Percentiles rank a stretch among this genome's conserved stretches.
Conservation (phyloP, 768 basidiomycete species). For the Tylopilus rubrobrunneus region DNA sequence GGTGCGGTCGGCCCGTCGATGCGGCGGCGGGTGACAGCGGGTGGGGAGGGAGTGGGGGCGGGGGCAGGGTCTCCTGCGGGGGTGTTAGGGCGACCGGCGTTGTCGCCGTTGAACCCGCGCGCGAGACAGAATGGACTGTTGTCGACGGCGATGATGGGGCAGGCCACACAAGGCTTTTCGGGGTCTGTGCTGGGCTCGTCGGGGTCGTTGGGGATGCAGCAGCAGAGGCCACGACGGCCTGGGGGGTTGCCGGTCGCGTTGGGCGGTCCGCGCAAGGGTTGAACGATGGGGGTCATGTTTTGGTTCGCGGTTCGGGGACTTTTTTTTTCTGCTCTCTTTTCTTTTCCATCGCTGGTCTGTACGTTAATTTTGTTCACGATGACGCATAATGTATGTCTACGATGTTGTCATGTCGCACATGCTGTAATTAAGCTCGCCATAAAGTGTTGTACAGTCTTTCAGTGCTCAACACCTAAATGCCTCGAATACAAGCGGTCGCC, state of each 20-base stretch:
- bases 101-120: slow-evolving; percentile 75
- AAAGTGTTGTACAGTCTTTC: too few relatives aligned
- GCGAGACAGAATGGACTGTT: slow-evolving; percentile 48
- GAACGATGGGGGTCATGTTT: neutral
- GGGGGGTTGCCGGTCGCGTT: slow-evolving; percentile 32
- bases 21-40: slow-evolving; percentile 58
- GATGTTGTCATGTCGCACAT: neutral
- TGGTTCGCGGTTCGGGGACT: neutral
- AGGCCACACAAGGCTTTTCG: slow-evolving; percentile 32
- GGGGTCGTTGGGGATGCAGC: slow-evolving; percentile 27
- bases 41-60: slow-evolving; percentile 33
- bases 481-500: too few relatives aligned
- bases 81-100: slow-evolving; percentile 34
- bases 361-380: neutral
- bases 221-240: slow-evolving; percentile 40
- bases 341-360: neutral
- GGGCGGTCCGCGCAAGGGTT: slow-evolving; percentile 28
- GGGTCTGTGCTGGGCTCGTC: slow-evolving; percentile 10
- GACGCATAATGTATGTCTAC: neutral
- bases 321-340: neutral
- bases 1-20: slow-evolving; percentile 20
- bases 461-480: too few relatives aligned
- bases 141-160: slow-evolving; percentile 34
- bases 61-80: slow-evolving; percentile 8
- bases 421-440: neutral